phyloP scores from a whole-genome alignment of 2,329 filamentous ascomycete genomes.

The Alternaria sp. region DNA sequence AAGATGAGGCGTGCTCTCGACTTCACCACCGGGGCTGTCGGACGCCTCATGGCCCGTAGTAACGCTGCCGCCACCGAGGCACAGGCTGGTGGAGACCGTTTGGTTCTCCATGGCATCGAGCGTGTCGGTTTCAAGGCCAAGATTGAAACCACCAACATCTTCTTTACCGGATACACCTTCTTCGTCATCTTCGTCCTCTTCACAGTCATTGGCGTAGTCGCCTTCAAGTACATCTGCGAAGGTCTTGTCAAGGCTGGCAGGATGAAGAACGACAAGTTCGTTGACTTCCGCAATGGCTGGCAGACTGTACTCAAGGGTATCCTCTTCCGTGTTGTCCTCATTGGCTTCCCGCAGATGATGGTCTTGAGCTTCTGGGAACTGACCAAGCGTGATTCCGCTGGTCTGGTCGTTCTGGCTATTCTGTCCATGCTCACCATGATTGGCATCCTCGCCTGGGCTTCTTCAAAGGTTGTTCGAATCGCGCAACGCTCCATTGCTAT shows the following conservation, averaged over 20 bases:
- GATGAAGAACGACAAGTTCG: slow-evolving; percentile 86
- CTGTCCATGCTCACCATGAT: slow-evolving; percentile 87
- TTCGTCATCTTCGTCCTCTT: slow-evolving; percentile 84
- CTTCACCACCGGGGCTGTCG: slow-evolving; percentile 27
- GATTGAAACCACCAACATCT: slow-evolving; percentile 92
- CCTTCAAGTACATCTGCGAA: slow-evolving; percentile 85
- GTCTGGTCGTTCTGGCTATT: slow-evolving; percentile 84
- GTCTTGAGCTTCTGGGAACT: slow-evolving; percentile 95
- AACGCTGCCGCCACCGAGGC: slow-evolving; percentile 58
- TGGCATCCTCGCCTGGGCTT: slow-evolving; percentile 81
- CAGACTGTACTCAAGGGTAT: slow-evolving; percentile 92
- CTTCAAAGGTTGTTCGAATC: slow-evolving; percentile 87
- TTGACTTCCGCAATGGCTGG: slow-evolving; percentile 95
- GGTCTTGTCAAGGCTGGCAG: slow-evolving; percentile 74
- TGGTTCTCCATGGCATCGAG: slow-evolving; percentile 80
- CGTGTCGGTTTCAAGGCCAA: slow-evolving; percentile 84
- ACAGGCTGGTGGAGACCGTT: slow-evolving; percentile 39
- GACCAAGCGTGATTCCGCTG: slow-evolving; percentile 82
- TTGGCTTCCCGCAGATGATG: slow-evolving; percentile 90
- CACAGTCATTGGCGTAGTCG: slow-evolving; percentile 73
- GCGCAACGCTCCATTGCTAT: slow-evolving; percentile 87
- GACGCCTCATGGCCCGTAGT: slow-evolving; percentile 49
- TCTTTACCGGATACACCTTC: slow-evolving; percentile 89
- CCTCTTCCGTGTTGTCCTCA: slow-evolving; percentile 85
- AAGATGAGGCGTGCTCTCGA: slow-evolving; percentile 57